These are phyloP conservation scores for Blastobotrys persicus DNA, from an alignment of 1,139 yeast genomes.

Conservation along the genomic window DNA sequence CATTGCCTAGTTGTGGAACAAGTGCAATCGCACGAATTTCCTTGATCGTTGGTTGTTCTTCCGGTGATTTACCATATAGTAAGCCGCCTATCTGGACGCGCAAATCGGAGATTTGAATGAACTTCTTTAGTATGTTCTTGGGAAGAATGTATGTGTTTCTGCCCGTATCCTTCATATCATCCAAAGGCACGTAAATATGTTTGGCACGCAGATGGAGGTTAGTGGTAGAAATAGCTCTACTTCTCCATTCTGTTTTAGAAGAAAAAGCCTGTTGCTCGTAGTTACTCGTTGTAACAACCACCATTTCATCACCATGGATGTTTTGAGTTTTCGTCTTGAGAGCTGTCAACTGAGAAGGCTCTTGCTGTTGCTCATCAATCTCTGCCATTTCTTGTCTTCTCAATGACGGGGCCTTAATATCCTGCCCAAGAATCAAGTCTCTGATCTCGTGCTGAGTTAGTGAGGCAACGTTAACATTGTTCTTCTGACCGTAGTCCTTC, in stretches of 20 bases:
- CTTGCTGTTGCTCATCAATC: constrained; percentile 56
- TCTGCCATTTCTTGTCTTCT: constrained; percentile 79
- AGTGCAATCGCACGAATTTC: constrained; percentile 75
- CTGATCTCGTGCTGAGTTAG: constrained; percentile 91
- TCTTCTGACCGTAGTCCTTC: constrained; percentile 79
- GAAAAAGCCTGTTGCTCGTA: constrained; percentile 83
- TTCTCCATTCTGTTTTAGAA: constrained; percentile 90
- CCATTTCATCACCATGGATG: constrained; percentile 94
- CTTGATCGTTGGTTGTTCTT: constrained; percentile 66
- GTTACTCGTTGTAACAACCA: constrained; percentile 86
- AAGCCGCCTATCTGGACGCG: constrained; percentile 82
- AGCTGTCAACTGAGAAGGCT: constrained; percentile 55
- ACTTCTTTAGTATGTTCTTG: constrained; percentile 70
- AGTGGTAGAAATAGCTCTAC: constrained; percentile 76
- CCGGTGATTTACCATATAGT: constrained; percentile 73
- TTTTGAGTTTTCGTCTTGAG: constrained; percentile 81
- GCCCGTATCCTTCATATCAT: constrained; percentile 50
- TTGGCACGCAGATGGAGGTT: constrained; percentile 71
- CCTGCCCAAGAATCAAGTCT: constrained; percentile 93
- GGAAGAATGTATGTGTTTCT: constrained; percentile 68
- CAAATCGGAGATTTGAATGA: constrained; percentile 77
- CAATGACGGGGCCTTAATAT: constrained; percentile 83
- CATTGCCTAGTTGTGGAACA: constrained; percentile 85
- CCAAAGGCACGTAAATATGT: constrained; percentile 69
- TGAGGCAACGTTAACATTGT: constrained; percentile 80